Conservation (phyloP, 768 basidiomycete species). For the Leccinum olivaceopallidum region DNA sequence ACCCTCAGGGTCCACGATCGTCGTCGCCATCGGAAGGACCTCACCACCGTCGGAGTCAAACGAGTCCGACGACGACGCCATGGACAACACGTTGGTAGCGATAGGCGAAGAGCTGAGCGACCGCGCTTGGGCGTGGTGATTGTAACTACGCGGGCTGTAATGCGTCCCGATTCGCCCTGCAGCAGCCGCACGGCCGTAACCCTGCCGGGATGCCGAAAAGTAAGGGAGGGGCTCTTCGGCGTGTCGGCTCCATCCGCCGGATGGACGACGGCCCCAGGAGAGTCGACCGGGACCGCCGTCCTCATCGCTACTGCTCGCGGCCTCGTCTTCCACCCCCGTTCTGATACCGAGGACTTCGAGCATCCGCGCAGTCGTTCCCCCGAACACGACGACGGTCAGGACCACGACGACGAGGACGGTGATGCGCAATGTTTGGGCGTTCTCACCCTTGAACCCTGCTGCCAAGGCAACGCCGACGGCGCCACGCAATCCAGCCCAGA, state of each 20-base stretch:
- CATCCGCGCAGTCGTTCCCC: constrained; percentile 97
- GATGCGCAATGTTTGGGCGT: constrained; percentile 86
- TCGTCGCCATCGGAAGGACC: constrained; percentile 72
- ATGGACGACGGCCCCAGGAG: constrained; percentile 37
- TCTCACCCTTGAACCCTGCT: constrained; percentile 92
- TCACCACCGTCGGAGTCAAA: constrained; percentile 78
- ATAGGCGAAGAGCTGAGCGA: constrained; percentile 15
- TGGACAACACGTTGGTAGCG: constrained; percentile 51
- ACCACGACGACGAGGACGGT: constrained; percentile 97
- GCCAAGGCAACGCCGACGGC: constrained; percentile 98
- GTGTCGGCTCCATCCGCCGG: constrained; percentile 45
- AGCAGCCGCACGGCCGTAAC: constrained; percentile 33
- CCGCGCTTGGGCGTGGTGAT: constrained; percentile 52
- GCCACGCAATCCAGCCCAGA: constrained; percentile 96
- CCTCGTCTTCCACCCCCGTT: constrained; percentile 94
- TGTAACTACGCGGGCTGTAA: constrained; percentile 55
- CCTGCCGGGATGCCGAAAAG: constrained; percentile 25
- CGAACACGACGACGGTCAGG: constrained; percentile 90
- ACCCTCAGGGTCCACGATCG: constrained; percentile 34
- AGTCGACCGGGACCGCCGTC: constrained; percentile 34
- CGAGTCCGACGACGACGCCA: constrained; percentile 74
- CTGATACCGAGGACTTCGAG: constrained; percentile 95
- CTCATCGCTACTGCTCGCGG: constrained; percentile 56
- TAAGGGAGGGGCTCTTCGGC: constrained; percentile 46
- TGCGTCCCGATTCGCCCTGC: constrained; percentile 55